Evolutionary conservation across 352 stramenopile species (phyloP).

Genomic region (Pythium scleroteichum): DNA sequence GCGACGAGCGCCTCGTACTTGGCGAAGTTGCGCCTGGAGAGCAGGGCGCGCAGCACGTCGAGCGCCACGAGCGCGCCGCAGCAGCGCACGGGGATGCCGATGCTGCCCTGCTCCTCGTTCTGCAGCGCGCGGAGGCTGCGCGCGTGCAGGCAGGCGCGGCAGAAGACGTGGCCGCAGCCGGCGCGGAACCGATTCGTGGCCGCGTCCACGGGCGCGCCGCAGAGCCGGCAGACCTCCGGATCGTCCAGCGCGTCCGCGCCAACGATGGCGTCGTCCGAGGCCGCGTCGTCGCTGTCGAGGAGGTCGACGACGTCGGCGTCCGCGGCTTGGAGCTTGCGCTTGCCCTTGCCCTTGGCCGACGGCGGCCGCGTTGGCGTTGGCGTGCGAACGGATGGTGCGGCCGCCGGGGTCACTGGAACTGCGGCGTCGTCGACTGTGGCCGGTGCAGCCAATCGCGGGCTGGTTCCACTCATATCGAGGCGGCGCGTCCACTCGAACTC

Average conservation of each 20-base stretch:
- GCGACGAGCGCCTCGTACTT: conserved; percentile 38
- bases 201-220: conserved; percentile 1
- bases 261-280: background rate
- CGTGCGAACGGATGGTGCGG: no score
- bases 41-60: conserved; percentile 31
- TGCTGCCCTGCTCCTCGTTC: conserved; percentile 31
- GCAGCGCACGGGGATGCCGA: conserved; percentile 37
- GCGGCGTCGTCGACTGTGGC: no score
- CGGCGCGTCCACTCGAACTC: background rate
- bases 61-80: conserved; percentile 38
- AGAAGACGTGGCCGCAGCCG: conserved; percentile 34
- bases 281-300: conserved; percentile 13
- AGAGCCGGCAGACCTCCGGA: conserved; percentile 11
- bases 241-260: background rate
- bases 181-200: conserved; percentile 15
- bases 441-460: background rate
- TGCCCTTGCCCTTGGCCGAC: conserved; percentile 9
- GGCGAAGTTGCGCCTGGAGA: conserved; percentile 26
- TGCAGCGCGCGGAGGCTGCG: conserved; percentile 28
- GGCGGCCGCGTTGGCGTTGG: no score
- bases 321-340: conserved; percentile 2
- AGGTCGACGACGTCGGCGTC: conserved; percentile 13
- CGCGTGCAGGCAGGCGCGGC: conserved; percentile 34
- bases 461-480: background rate
- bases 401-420: no score